Evolutionary conservation across 1,284 basidiomycete species (phyloP), one percentile per base, ranked within the genome.

Genomic region (Ganoderma multipileum): DNA sequence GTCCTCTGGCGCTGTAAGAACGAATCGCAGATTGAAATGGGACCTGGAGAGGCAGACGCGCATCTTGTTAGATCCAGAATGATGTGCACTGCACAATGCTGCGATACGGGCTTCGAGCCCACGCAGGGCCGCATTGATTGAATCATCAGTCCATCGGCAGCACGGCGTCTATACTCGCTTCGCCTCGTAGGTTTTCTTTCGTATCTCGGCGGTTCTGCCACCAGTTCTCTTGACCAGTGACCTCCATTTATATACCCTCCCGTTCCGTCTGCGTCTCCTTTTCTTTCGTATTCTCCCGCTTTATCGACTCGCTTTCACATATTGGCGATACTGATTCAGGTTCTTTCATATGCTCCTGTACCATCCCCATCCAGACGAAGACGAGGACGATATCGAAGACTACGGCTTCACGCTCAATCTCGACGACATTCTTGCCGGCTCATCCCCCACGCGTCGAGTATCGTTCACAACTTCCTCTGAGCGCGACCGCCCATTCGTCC

Each of bases 401-500:
- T 61, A 71, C 54, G 63, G 28, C 30, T 64, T 67, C 63, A 67
- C 68, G 2, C 62, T 68, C 54, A 63, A 12, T 9, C 60, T 69
- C 64, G 57, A 61, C 41, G 64, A 69, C 59, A 69, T 71, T 62
- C 66, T 69, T 18, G 57, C 67, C 61, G 69, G 50, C 30, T 72
- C 73, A 16, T 69, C 73, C 0, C 76, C 74, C 18, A 74, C 71
- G 1, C 74, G 78, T 18, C 74, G 78, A 2, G 69, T 79, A 6
- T 79, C 77, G 11, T 79, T 79, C 71, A 77, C 75, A n/a, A 79
- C 76, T 11, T 77, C 76, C 28, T 73, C 74, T 20, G 78, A 79
- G 66, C 75, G 78, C 26, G 76, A 78, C 63, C 64, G 58, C 39
- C 77, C 77, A 2, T 76, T 72, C 63, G 62, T 72, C 50, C 73